Evolutionary conservation across 2,329 filamentous ascomycete species (phyloP), one percentile per base, ranked within the genome.

Genomic region (Chalara sp.): DNA sequence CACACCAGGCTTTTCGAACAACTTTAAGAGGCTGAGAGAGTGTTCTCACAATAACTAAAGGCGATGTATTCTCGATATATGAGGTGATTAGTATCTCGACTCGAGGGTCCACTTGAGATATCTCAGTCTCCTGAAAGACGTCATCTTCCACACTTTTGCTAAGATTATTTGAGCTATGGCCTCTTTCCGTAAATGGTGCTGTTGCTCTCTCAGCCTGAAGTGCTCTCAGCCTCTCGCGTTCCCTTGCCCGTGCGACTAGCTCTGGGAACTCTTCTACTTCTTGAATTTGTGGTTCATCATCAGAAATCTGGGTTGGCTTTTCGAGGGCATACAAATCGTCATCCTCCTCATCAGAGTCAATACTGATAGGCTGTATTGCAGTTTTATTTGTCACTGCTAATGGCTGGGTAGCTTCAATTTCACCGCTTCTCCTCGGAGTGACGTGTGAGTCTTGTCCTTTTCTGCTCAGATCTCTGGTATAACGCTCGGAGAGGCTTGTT

Each of bases 11-110:
- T 37, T 80, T 65, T 41, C 84, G 79, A 5, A 91, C 80, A 50
- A 86, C 72, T 53, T 79, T 77, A 5, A 96, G 71, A 2, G 78
- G 73, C 61, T 88, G 86, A 33, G 79, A 80, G 53, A 88, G 74
- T 58, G 80, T 81, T 39, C 87, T 80, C 46, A 77, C 82, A 47
- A 87, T 76, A 37, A 88, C 71, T 32, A 89, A 64, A 6, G 79
- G 69, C 29, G 70, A 76, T 0, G 86, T 79, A 43, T 75, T 72
- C 1, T 78, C 73, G 5, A 96, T 76, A 3, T 72, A 68, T 0
- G 90, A 88, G 0, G 75, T 78, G 55, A 96, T 80, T 32, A 90
- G 71, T 29, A 92, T 78, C 50, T 79, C 71, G 40, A 88, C 74
- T 10, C 77, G 61, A 1, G 75, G 70, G 53, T 84, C 77, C 0